These are phyloP conservation scores for Nelumbo lutea DNA, from an alignment of 164 flowering plant genomes.

Conservation along the genomic window DNA sequence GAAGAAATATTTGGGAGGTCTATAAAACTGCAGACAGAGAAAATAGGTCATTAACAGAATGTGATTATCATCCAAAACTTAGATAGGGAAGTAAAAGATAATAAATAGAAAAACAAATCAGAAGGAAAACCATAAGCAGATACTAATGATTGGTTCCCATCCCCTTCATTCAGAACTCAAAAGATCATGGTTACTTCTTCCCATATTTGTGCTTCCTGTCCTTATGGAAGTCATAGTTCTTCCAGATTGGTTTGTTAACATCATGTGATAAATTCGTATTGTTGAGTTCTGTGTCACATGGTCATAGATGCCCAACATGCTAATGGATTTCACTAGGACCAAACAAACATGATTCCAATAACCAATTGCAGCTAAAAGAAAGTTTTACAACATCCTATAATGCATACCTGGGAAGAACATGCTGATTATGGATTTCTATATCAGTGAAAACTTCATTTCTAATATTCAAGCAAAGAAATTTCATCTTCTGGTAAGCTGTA, in stretches of 20 bases:
- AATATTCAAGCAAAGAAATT: slow-evolving; percentile 61
- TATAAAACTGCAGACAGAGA: slow-evolving; percentile 57
- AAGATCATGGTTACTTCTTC: no score
- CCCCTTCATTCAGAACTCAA: no score
- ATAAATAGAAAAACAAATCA: neutral
- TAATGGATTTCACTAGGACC: neutral
- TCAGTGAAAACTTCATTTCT: slow-evolving; percentile 81
- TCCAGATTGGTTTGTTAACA: no score
- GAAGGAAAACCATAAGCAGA: neutral
- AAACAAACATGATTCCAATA: neutral
- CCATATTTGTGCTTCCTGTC: no score
- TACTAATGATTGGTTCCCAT: neutral
- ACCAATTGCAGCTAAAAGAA: no score
- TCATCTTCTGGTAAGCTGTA: slow-evolving; percentile 88
- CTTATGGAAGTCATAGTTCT: no score
- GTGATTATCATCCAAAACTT: neutral
- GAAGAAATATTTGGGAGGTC: slow-evolving; percentile 87
- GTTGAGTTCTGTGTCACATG: no score
- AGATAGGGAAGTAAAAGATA: neutral
- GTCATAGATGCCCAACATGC: neutral
- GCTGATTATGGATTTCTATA: slow-evolving; percentile 76
- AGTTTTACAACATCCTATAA: no score
- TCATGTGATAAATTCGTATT: no score
- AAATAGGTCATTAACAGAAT: neutral
- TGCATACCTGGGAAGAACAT: slow-evolving; percentile 84